phyloP scores from a whole-genome alignment of 73 alveolate species.

The Paramecium bursaria region DNA sequence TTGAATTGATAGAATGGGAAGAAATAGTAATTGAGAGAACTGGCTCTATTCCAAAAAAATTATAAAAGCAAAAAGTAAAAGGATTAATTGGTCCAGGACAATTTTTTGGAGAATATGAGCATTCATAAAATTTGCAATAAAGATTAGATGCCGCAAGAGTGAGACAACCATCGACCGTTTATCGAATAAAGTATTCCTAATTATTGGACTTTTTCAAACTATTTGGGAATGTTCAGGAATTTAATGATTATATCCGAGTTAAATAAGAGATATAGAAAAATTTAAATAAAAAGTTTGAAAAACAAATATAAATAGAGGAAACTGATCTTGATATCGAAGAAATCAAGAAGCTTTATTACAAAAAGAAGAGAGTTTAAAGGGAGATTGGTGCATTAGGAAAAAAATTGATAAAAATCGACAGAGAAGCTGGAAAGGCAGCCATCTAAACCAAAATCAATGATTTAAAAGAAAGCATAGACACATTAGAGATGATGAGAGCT shows the following conservation, averaged over 20 bases:
- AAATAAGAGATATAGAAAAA: not conserved
- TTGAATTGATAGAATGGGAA: slow-evolving; percentile 10
- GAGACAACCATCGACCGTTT: not conserved
- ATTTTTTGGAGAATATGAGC: slow-evolving; percentile 55
- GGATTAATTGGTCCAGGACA: slow-evolving; percentile 15
- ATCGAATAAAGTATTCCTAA: slow-evolving; percentile 7
- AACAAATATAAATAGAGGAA: not conserved
- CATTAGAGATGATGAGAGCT: not conserved
- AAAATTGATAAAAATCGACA: not conserved
- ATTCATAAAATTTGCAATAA: not conserved
- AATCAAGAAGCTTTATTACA: not conserved
- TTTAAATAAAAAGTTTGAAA: not conserved
- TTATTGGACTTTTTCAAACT: slow-evolving; percentile 19
- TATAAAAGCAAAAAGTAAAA: not conserved
- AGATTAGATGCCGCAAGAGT: slow-evolving; percentile 9
- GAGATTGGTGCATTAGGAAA: not conserved
- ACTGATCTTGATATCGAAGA: not conserved
- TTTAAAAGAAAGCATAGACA: not conserved
- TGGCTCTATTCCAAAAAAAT: not conserved
- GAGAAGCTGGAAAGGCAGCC: not conserved
- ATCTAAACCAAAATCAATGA: not conserved
- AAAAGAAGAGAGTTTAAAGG: not conserved
- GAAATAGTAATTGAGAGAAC: not conserved
- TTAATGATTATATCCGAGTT: not conserved
- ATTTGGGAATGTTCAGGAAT: slow-evolving; percentile 11